phyloP scores from a whole-genome alignment of 345 rosid genomes.

The Limnanthes douglasii region DNA sequence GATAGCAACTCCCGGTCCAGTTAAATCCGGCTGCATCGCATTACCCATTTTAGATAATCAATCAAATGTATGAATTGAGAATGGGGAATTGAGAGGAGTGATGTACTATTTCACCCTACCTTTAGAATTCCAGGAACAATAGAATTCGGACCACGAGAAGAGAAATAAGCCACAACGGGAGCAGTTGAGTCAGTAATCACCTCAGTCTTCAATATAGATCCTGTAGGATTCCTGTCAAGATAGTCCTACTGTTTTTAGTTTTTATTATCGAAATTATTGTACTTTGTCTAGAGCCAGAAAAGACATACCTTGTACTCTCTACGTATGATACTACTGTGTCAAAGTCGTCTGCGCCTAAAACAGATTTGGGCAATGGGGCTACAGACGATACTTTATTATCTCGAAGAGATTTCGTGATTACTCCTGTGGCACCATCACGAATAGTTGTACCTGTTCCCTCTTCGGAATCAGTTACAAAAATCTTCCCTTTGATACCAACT shows the following conservation, averaged over 20 bases:
- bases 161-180: constrained; percentile 20
- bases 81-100: background rate
- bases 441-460: background rate
- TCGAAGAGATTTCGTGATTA: constrained; percentile 5
- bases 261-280: background rate
- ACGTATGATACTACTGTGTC: constrained; percentile 12
- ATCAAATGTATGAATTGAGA: background rate
- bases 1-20: constrained; percentile 41
- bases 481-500: constrained; percentile 24
- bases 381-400: background rate
- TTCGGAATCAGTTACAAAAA: constrained; percentile 13
- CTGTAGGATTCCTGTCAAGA: constrained; percentile 13
- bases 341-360: background rate
- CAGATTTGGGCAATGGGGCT: constrained; percentile 14
- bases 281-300: background rate
- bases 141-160: constrained; percentile 42
- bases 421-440: constrained; percentile 14
- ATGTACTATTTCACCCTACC: constrained; percentile 5
- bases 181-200: constrained; percentile 10
- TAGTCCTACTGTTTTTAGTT: background rate
- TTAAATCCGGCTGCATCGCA: constrained; percentile 37
- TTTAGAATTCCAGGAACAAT: constrained; percentile 29
- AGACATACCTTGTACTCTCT: constrained; percentile 21
- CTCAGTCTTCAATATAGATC: constrained; percentile 16
- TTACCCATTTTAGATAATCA: background rate